Evolutionary conservation across 345 rosid genomes (phyloP), one percentile per base, ranked within the genome.

Genomic region (Turritis glabra): DNA sequence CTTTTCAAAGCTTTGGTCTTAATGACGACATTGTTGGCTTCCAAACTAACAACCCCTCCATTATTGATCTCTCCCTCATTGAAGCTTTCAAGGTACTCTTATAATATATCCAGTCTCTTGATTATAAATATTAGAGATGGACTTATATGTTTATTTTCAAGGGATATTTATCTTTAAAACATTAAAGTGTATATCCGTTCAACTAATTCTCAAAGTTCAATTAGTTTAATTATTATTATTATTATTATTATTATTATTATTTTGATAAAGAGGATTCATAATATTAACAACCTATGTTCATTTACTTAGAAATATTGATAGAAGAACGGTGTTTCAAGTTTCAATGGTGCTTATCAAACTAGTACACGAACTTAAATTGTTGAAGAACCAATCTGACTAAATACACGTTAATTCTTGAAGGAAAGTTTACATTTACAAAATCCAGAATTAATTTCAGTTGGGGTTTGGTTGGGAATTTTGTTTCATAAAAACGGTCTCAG

Each of bases 31-130:
- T 94, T 55, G 75, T 86, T 35, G 95, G 95, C 23, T 66, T 94
- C 71, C 87, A 85, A 30, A 71, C 82, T 55, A 84, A 89, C 82
- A 94, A 94, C 72, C 98, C 98, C 61, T 81, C 87, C 73, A 84
- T 94, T 58, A 64, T 91, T 48, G 96, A 94, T 73, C 82, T 87
- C 22, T 72, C 98, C 38, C 92, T 91, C 78, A 71, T 90, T 43
- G 62, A 90, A 75, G 93, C 95, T 75, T 91, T 53, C 58, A 88
- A 88, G 98, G 98, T 94, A 76, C 43, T 43, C 46, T 53, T 48
- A 46, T n/a, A 10, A 18, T 44, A 67, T 57, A 10, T 55, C 54
- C 32, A 22, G 14, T 40, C 12, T 53, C 15, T 61, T 50, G 22
- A 38, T 15, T 61, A 32, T 21, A 17, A 7, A 48, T 25, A 25